Evolutionary conservation across 2,329 filamentous ascomycete genomes (phyloP), one percentile per base, ranked within the genome.

Genomic region (Alternaria panax): DNA sequence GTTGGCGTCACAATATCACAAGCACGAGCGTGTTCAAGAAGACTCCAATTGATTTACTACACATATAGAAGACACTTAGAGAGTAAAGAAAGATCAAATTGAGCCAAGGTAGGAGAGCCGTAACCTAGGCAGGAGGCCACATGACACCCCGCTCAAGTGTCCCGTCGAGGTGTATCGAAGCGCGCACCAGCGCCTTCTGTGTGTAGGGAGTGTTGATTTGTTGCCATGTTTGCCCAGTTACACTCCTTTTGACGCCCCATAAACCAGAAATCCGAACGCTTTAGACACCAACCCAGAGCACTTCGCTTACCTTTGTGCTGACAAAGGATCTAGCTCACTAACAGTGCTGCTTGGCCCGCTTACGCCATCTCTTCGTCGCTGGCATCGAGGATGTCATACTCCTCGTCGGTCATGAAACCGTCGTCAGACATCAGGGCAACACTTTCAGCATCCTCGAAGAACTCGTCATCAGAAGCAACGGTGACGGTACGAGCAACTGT

Each of bases 341-440:
- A 38, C 38, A n/a, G 25, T 9, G 25, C 5, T 41, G 20, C 27
- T 40, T 7, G 22, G 7, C 25, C 32, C 25, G 28, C 51, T 52
- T 57, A 71, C 43, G 54, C 58, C 61, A 70, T 68, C 57, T 98
- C 94, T 78, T 96, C 92, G 68, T 98, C 94, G 59, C 92, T 96
- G 42, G 93, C 94, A 81, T 97, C 93, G 45, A 98, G 87, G 66
- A 98, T 93, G 73, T 99, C 95, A 78, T 98, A 99, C 81, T 99
- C 95, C 78, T 98, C 95, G 65, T 99, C 95, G 0, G 95, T 98
- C 83, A 96, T 81, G 84, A 97, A 97, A 12, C 90, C 91, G 46
- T 89, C 88, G n/a, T 87, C 87, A 20, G 78, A 79, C 45, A 77
- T 71, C 48, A 82, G 75, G 7, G 85, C 82, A 58, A 88, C 80